phyloP scores from a whole-genome alignment of 2,329 filamentous ascomycete species.

The Calonectria leucothoes region DNA sequence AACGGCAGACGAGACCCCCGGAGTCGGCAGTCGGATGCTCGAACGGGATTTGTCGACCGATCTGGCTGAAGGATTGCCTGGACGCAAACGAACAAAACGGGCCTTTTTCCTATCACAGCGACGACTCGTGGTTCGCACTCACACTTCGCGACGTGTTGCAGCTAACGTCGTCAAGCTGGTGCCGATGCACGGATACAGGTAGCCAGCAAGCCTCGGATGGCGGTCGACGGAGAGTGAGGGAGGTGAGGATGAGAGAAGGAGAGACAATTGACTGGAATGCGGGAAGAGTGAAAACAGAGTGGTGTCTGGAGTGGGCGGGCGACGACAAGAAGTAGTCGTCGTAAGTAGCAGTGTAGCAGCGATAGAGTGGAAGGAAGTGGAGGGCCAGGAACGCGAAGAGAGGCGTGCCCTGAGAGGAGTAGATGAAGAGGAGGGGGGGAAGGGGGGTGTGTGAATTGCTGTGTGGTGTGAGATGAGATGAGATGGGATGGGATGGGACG shows the following conservation, averaged over 20 bases:
- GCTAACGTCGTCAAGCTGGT: not conserved
- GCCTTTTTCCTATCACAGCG: conserved; percentile 7
- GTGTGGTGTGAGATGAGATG: conserved; percentile 18
- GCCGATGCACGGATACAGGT: not conserved
- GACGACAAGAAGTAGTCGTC: conserved; percentile 82
- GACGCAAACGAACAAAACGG: conserved; percentile 20
- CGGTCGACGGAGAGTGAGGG: not conserved
- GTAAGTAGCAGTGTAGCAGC: conserved; percentile 67
- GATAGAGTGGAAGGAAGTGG: conserved; percentile 86
- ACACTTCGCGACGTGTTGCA: conserved; percentile 5
- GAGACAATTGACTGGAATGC: conserved; percentile 24
- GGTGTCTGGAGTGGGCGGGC: conserved; percentile 67
- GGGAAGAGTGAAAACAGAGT: conserved; percentile 19
- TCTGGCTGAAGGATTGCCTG: conserved; percentile 10
- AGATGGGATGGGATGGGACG: conserved; percentile 22
- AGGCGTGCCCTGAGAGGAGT: conserved; percentile 13
- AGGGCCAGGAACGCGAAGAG: conserved; percentile 4
- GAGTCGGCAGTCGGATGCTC: conserved; percentile 15
- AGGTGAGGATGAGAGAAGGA: not conserved
- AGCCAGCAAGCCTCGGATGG: conserved; percentile 6
- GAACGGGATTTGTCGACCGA: conserved; percentile 10
- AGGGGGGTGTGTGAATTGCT: conserved; percentile 15
- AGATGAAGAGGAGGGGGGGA: conserved; percentile 4
- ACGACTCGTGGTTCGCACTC: conserved; percentile 5
- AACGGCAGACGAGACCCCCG: conserved; percentile 17